Conservation (phyloP, 768 basidiomycete species). For the Boletus patriciae region DNA sequence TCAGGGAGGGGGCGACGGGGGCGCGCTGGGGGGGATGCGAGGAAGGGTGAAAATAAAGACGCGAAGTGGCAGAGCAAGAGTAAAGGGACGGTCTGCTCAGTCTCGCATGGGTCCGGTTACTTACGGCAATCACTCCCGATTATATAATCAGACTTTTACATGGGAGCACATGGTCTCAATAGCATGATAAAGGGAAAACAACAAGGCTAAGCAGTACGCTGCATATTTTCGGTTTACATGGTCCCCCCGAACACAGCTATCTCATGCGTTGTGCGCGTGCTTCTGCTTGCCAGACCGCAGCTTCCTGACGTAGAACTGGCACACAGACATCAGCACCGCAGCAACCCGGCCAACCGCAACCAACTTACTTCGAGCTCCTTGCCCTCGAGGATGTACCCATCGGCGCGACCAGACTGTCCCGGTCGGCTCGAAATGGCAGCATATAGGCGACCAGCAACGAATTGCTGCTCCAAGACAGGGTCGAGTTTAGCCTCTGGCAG, state of each 20-base stretch:
- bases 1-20: constrained; percentile 24
- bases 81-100: constrained; percentile 22
- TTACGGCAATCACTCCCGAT: constrained; percentile 30
- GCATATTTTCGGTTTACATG: neutral
- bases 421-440: constrained; percentile 93
- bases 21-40: constrained; percentile 16
- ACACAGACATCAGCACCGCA: constrained; percentile 24
- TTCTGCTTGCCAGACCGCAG: constrained; percentile 93
- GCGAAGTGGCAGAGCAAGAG: constrained; percentile 33
- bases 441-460: constrained; percentile 93
- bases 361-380: constrained; percentile 89
- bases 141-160: constrained; percentile 21
- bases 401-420: constrained; percentile 93
- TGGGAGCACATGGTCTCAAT: neutral
- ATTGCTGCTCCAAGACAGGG: constrained; percentile 82
- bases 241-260: neutral
- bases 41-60: constrained; percentile 27
- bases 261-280: constrained; percentile 64
- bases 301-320: constrained; percentile 91
- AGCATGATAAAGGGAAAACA: neutral
- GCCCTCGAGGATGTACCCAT: constrained; percentile 97
- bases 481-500: constrained; percentile 85
- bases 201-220: neutral
- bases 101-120: constrained; percentile 33
- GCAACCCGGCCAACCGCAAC: neutral